A percentile compares a stretch with the other conserved stretches of the same genome.
Conservation (phyloP, 306 rosid genomes). For the Sicyos edulis region DNA sequence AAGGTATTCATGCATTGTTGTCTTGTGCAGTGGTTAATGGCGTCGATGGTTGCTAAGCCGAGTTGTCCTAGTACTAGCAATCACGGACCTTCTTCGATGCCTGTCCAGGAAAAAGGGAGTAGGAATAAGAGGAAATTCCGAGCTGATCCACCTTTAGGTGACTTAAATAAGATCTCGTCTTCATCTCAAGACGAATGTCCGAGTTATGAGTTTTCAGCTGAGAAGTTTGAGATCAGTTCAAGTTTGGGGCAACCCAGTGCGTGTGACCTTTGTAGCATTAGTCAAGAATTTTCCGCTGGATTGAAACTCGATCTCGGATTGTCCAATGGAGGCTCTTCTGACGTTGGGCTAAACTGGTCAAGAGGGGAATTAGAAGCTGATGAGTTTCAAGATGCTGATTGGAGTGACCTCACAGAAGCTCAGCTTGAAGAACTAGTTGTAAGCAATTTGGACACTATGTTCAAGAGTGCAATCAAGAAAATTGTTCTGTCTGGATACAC, state of each 20-base stretch:
- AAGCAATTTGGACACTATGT: conserved; percentile 54
- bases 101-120: conserved; percentile 72
- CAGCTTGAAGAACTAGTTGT: conserved; percentile 77
- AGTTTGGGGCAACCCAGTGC: conserved; percentile 38
- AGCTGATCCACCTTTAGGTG: conserved; percentile 78
- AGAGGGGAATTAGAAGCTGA: conserved; percentile 58
- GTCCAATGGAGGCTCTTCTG: conserved; percentile 44
- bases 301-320: conserved; percentile 83
- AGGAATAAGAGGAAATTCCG: conserved; percentile 92
- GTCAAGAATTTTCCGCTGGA: conserved; percentile 52
- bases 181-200: conserved; percentile 55
- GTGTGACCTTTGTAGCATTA: conserved; percentile 47
- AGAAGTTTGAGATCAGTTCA: conserved; percentile 46
- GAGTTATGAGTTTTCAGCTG: conserved; percentile 74
- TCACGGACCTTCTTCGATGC: conserved; percentile 48
- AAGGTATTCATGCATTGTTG: conserved; percentile 25
- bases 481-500: conserved; percentile 61
- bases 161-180: conserved; percentile 40
- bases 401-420: conserved; percentile 78
- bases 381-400: conserved; percentile 64
- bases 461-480: conserved; percentile 69
- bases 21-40: conserved; percentile 62
- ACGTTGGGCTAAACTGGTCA: conserved; percentile 37
- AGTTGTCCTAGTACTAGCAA: conserved; percentile 34
- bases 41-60: conserved; percentile 56